phyloP scores from a whole-genome alignment of 169 alveolate genomes.

The Neospora caninum region DNA sequence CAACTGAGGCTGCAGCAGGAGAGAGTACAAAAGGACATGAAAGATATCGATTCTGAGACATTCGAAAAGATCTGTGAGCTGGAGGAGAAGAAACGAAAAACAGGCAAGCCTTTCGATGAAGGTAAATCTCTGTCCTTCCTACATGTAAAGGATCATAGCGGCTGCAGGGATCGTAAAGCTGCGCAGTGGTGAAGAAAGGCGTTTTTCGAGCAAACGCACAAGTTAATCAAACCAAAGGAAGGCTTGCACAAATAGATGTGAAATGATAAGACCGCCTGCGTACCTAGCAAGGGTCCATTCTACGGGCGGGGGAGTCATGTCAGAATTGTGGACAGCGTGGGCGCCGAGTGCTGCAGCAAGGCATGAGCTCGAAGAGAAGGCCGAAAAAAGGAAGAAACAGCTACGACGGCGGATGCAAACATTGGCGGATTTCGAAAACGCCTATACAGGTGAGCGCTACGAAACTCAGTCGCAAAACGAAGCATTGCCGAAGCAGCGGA shows the following conservation, averaged over 20 bases:
- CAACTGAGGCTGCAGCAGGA: constrained; percentile 59
- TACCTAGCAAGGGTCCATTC: too few species aligned
- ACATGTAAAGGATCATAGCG: background rate
- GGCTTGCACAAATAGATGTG: background rate
- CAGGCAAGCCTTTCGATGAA: constrained; percentile 35
- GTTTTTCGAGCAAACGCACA: background rate
- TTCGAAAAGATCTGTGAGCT: constrained; percentile 36
- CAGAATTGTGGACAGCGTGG: too few species aligned
- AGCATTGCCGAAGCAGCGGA: background rate
- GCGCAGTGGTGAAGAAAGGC: background rate
- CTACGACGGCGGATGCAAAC: constrained; percentile 43
- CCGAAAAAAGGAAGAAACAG: constrained; percentile 56
- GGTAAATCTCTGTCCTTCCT: background rate
- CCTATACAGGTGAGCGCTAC: constrained; percentile 28
- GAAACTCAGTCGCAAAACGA: background rate
- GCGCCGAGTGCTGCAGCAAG: constrained; percentile 34
- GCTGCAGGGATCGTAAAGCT: background rate
- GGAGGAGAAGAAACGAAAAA: constrained; percentile 41
- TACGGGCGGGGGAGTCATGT: too few species aligned
- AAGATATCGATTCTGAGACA: constrained; percentile 32
- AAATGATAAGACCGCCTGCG: too few species aligned
- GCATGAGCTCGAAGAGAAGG: constrained; percentile 58
- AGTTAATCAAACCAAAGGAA: background rate
- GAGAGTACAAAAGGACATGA: constrained; percentile 35
- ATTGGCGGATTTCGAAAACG: constrained; percentile 47